Evolutionary conservation across 1,284 basidiomycete species (phyloP).

Genomic region (Ustanciosporium gigantosporum): DNA sequence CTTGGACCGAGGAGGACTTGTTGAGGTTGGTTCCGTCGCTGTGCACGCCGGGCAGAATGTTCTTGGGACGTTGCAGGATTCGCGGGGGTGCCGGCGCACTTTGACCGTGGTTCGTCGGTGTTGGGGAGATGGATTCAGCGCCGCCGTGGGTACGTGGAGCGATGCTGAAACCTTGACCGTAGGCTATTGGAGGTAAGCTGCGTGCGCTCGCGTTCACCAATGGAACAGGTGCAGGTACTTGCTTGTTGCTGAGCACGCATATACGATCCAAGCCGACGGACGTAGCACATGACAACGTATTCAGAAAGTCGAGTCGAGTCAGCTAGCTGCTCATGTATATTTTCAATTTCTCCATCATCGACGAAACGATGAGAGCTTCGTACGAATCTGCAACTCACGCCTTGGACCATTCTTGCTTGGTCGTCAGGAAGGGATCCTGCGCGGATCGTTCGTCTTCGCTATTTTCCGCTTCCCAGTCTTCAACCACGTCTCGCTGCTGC

Average conservation of each 20-base stretch:
- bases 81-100: slow-evolving; percentile 24
- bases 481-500: slow-evolving; percentile 11
- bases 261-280: neutral
- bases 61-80: slow-evolving; percentile 30
- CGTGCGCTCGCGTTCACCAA: slow-evolving; percentile 3
- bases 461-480: slow-evolving; percentile 41
- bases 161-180: slow-evolving; percentile 7
- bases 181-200: slow-evolving; percentile 23
- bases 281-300: too few species aligned
- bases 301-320: too few species aligned
- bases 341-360: too few species aligned
- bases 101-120: neutral
- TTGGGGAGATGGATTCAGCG: neutral
- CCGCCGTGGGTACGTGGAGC: neutral
- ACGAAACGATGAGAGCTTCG: too few species aligned
- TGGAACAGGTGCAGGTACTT: slow-evolving; percentile 19
- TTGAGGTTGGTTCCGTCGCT: slow-evolving; percentile 14
- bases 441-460: slow-evolving; percentile 8
- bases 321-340: too few species aligned
- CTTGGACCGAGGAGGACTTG: slow-evolving; percentile 11
- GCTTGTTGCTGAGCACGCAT: slow-evolving; percentile 13
- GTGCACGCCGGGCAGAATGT: slow-evolving; percentile 20
- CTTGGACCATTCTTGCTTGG: slow-evolving; percentile 28
- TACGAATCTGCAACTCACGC: too few species aligned
- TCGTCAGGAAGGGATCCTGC: slow-evolving; percentile 17